A percentile compares a stretch with the other conserved stretches of the same genome.
These are phyloP conservation scores for Teratosphaeriaceae sp. DNA, from an alignment of 2,329 filamentous ascomycete species.

Conservation along the genomic window DNA sequence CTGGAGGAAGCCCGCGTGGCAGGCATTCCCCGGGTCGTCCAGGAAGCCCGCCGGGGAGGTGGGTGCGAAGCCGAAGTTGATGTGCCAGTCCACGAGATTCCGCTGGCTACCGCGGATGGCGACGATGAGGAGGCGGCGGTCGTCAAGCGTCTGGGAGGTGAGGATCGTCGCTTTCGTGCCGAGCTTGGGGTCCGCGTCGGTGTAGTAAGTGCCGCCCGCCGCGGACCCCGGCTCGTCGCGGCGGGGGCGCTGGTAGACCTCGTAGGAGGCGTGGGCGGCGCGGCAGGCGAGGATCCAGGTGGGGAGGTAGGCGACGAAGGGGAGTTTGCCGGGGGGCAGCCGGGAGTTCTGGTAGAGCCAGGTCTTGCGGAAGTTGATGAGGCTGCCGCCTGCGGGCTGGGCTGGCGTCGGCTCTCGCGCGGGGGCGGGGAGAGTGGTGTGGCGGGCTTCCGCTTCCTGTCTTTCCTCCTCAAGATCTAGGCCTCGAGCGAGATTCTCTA, in stretches of 20 bases:
- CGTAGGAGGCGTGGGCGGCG: constrained; percentile 69
- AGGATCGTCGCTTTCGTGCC: constrained; percentile 84
- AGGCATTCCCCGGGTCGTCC: constrained; percentile 69
- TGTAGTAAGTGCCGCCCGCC: constrained; percentile 64
- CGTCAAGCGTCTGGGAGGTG: constrained; percentile 71
- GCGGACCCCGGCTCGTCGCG: constrained; percentile 56
- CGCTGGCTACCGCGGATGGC: constrained; percentile 70
- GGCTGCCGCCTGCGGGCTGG: neutral
- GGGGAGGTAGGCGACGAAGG: constrained; percentile 63
- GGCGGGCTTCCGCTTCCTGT: neutral
- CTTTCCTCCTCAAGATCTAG: neutral
- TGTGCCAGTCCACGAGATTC: constrained; percentile 78
- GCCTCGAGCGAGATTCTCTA: neutral
- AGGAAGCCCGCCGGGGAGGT: constrained; percentile 62
- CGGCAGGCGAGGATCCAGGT: constrained; percentile 73
- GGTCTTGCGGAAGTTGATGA: constrained; percentile 51
- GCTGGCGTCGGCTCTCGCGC: neutral
- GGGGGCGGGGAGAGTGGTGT: neutral
- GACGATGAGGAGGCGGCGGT: constrained; percentile 73
- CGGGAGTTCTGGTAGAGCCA: constrained; percentile 72
- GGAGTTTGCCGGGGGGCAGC: constrained; percentile 60
- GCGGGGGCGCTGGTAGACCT: constrained; percentile 62
- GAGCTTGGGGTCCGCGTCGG: constrained; percentile 62
- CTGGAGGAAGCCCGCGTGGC: constrained; percentile 72
- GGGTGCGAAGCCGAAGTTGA: constrained; percentile 68